A percentile compares a stretch with the other conserved stretches of the same genome.
These are phyloP conservation scores for Colletotrichum liaoningense DNA, from an alignment of 2,329 filamentous ascomycete species.

Conservation along the genomic window DNA sequence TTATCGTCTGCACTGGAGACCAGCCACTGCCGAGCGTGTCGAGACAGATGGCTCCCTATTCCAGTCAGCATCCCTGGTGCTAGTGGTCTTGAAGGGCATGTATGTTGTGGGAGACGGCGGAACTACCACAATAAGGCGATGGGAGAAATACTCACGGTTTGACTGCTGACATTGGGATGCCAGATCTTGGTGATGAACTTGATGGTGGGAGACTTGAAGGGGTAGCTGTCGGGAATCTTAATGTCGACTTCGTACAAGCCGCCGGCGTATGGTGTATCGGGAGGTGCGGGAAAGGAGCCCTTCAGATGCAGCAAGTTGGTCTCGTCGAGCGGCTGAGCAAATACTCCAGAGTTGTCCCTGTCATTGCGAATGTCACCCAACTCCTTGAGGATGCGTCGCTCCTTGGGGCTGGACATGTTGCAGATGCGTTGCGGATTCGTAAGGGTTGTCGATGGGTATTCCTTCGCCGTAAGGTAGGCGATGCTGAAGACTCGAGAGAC, in stretches of 20 bases:
- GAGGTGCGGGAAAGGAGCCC: conserved; percentile 86
- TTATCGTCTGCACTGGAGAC: conserved; percentile 97
- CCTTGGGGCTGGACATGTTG: conserved; percentile 60
- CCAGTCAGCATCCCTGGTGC: background rate
- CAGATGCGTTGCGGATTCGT: background rate
- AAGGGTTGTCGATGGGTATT: background rate
- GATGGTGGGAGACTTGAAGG: conserved; percentile 93
- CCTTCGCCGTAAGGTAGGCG: background rate
- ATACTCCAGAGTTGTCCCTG: conserved; percentile 78
- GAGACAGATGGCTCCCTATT: conserved; percentile 92
- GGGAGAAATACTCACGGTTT: conserved; percentile 73
- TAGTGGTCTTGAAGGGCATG: no score
- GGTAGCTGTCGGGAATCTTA: conserved; percentile 87
- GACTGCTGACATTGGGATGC: conserved; percentile 97
- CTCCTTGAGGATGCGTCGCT: conserved; percentile 79
- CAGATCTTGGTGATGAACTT: conserved; percentile 93
- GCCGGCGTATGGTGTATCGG: conserved; percentile 92
- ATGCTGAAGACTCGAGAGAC: background rate
- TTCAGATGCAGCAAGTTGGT: conserved; percentile 84
- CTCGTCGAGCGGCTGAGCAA: conserved; percentile 71
- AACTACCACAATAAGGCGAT: background rate
- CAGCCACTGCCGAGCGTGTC: conserved; percentile 91
- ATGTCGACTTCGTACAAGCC: conserved; percentile 88
- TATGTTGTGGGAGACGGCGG: background rate
- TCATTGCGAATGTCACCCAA: conserved; percentile 81